Conservation (phyloP, 345 rosid species). For the Eucalyptus pauciflora region DNA sequence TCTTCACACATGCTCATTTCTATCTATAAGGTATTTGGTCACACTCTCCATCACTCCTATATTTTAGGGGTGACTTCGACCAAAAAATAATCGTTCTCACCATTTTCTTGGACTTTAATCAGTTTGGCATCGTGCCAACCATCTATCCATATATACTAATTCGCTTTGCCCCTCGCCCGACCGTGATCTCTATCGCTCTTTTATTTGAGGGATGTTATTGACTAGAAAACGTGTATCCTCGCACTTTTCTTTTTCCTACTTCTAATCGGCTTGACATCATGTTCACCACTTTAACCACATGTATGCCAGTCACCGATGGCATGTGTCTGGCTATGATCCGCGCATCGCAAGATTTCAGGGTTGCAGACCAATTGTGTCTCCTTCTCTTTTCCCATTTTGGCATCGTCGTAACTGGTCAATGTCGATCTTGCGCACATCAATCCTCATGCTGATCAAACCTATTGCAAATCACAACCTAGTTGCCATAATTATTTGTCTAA, state of each 20-base stretch:
- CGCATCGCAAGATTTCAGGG: fast-evolving
- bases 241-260: no score
- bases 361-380: background rate
- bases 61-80: background rate
- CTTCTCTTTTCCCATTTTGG: background rate
- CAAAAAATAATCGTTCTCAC: background rate
- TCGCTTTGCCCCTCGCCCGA: background rate
- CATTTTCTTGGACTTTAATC: background rate
- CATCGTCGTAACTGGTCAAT: background rate
- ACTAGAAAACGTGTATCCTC: background rate
- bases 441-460: background rate
- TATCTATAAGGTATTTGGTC: fast-evolving
- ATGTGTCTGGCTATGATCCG: background rate
- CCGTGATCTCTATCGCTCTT: background rate
- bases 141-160: background rate
- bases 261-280: background rate
- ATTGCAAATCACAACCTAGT: background rate
- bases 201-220: background rate
- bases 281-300: background rate
- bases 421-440: background rate
- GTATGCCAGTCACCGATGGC: background rate
- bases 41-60: background rate
- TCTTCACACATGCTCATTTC: background rate
- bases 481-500: background rate
- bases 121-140: background rate